Evolutionary conservation across 192 early-diverging fungal species (phyloP).

Genomic region (Gonapodya sp.): DNA sequence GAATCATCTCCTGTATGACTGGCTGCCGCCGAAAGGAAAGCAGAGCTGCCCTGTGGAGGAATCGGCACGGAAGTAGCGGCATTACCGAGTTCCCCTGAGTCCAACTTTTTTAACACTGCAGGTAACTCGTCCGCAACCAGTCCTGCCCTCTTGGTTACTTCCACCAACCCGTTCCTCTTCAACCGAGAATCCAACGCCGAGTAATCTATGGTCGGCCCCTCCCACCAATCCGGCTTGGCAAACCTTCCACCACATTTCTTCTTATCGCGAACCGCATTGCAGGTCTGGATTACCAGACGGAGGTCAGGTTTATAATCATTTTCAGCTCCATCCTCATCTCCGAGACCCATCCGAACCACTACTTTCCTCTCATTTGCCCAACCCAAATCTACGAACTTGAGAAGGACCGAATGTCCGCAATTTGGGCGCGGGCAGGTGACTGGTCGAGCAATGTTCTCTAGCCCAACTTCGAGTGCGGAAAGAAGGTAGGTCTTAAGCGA

Average conservation of each 20-base stretch:
- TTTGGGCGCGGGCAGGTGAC: not conserved
- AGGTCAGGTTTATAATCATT: not conserved
- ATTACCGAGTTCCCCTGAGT: too few relatives aligned
- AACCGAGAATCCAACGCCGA: not conserved
- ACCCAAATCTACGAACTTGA: not conserved
- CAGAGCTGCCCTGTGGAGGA: too few relatives aligned
- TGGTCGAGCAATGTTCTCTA: not conserved
- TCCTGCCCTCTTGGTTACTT: too few relatives aligned
- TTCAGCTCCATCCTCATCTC: not conserved
- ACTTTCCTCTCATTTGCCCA: not conserved
- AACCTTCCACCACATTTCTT: not conserved
- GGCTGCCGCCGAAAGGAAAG: too few relatives aligned
- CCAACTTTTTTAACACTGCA: too few relatives aligned
- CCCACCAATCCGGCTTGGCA: not conserved
- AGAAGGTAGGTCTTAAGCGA: not conserved
- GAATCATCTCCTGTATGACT: too few relatives aligned
- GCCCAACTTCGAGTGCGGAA: not conserved
- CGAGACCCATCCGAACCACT: not conserved
- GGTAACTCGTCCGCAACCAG: too few relatives aligned
- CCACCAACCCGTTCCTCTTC: not conserved
- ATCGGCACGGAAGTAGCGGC: too few relatives aligned
- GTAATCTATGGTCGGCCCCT: not conserved
- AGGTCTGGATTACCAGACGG: not conserved
- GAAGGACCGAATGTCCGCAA: not conserved
- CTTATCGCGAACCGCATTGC: not conserved